Conservation (phyloP, 2,329 filamentous ascomycete species). For the Phialocephala subalpina region DNA sequence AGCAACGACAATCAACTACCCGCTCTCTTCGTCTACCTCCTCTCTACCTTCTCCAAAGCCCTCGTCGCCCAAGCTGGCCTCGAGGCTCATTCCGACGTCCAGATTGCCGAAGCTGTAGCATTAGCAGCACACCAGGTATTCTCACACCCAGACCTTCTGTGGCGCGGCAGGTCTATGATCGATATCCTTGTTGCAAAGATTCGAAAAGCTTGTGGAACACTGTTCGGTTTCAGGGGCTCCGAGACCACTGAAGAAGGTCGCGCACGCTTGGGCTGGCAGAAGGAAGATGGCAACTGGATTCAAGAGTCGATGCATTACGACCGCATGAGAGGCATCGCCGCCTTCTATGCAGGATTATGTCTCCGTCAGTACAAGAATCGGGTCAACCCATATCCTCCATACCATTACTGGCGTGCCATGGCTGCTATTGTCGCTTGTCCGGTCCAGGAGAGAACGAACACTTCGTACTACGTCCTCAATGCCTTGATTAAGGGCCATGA, state of each 20-base stretch:
- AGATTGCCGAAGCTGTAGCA: conserved; percentile 80
- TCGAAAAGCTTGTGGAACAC: conserved; percentile 78
- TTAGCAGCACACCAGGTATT: conserved; percentile 79
- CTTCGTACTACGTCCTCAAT: conserved; percentile 75
- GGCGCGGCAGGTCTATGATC: conserved; percentile 73
- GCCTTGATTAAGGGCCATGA: conserved; percentile 78
- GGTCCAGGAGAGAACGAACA: conserved; percentile 70
- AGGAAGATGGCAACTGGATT: conserved; percentile 60
- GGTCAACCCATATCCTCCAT: conserved; percentile 80
- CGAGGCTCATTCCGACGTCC: conserved; percentile 69
- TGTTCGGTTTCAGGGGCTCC: conserved; percentile 83
- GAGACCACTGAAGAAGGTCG: conserved; percentile 77
- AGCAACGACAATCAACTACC: conserved; percentile 63
- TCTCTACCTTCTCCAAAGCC: conserved; percentile 79
- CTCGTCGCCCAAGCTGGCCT: conserved; percentile 74
- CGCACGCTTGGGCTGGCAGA: conserved; percentile 76
- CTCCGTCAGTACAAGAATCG: conserved; percentile 76
- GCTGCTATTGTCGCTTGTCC: conserved; percentile 81
- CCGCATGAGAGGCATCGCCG: conserved; percentile 83
- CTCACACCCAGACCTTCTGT: conserved; percentile 70
- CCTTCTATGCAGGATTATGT: conserved; percentile 84
- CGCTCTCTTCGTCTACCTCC: conserved; percentile 74
- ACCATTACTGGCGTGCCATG: conserved; percentile 83
- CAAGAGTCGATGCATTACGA: conserved; percentile 78
- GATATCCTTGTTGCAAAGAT: conserved; percentile 91